Evolutionary conservation across 305 asterid genomes (phyloP).

Genomic region (Plantago coronopus): DNA sequence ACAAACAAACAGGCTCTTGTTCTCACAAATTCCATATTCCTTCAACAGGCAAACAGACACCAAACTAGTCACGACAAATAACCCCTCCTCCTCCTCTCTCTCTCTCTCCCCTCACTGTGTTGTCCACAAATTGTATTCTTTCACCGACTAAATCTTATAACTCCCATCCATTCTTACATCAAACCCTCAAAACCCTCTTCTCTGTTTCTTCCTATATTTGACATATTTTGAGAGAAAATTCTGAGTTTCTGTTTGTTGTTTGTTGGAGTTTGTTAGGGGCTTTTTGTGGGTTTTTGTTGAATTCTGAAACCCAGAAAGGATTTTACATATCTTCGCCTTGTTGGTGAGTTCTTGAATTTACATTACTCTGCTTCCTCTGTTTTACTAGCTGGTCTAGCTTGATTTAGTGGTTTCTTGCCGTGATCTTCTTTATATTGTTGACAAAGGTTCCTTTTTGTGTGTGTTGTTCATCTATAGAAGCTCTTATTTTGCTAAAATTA

Average conservation of each 20-base stretch:
- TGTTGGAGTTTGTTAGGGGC: constrained; percentile 24
- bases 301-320: constrained; percentile 33
- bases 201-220: constrained; percentile 13
- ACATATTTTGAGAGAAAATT: background rate
- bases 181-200: background rate
- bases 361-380: constrained; percentile 5
- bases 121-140: constrained; percentile 33
- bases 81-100: constrained; percentile 20
- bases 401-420: background rate
- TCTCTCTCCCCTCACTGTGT: constrained; percentile 28
- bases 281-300: constrained; percentile 32
- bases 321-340: constrained; percentile 27
- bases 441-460: background rate
- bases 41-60: constrained; percentile 44
- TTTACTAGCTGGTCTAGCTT: background rate
- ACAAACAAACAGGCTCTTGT: constrained; percentile 52
- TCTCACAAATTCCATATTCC: constrained; percentile 74
- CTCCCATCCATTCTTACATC: constrained; percentile 1
- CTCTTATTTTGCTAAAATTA: constrained; percentile 21
- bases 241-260: constrained; percentile 6
- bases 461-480: background rate
- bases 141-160: constrained; percentile 20
- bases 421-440: background rate
- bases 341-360: constrained; percentile 36
- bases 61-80: constrained; percentile 65